Evolutionary conservation across 169 alveolate genomes (phyloP).

Genomic region (Plasmodium knowlesi): DNA sequence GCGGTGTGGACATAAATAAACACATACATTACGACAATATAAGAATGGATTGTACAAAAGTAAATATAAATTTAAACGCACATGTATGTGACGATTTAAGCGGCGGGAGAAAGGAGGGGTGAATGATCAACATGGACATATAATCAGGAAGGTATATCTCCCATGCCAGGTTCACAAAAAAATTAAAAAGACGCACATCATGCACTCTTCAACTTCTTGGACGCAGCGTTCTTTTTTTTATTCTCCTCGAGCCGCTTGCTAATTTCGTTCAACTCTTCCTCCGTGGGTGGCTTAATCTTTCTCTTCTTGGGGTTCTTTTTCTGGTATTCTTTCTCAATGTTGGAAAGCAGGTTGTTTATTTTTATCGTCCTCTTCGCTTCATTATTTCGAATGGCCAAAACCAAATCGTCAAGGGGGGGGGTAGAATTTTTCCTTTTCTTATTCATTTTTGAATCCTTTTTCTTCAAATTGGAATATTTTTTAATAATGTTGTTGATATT

Average conservation of each 20-base stretch:
- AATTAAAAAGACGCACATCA: background rate
- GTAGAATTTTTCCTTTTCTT: slow-evolving; percentile 2
- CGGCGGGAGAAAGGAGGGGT: background rate
- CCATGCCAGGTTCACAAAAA: background rate
- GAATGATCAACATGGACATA: background rate
- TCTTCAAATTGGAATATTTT: background rate
- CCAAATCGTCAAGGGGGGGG: slow-evolving; percentile 49
- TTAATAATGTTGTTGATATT: slow-evolving; percentile 26
- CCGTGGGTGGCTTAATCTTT: slow-evolving; percentile 48
- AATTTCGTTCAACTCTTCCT: slow-evolving; percentile 44
- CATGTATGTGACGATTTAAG: background rate
- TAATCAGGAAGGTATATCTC: background rate
- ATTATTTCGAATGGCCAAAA: slow-evolving; percentile 60
- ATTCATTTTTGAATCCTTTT: background rate
- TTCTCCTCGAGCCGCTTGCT: slow-evolving; percentile 54
- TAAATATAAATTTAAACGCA: background rate
- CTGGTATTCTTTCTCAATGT: slow-evolving; percentile 23
- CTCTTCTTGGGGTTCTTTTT: slow-evolving; percentile 41
- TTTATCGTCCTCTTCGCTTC: slow-evolving; percentile 46
- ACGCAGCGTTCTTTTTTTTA: slow-evolving; percentile 10
- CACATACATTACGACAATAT: background rate
- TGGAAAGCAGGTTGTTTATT: slow-evolving; percentile 13
- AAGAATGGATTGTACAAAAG: background rate
- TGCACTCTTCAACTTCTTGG: slow-evolving; percentile 3
- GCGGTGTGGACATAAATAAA: background rate